phyloP scores from a whole-genome alignment of 1,139 yeast genomes.

The Pichia sp. region DNA sequence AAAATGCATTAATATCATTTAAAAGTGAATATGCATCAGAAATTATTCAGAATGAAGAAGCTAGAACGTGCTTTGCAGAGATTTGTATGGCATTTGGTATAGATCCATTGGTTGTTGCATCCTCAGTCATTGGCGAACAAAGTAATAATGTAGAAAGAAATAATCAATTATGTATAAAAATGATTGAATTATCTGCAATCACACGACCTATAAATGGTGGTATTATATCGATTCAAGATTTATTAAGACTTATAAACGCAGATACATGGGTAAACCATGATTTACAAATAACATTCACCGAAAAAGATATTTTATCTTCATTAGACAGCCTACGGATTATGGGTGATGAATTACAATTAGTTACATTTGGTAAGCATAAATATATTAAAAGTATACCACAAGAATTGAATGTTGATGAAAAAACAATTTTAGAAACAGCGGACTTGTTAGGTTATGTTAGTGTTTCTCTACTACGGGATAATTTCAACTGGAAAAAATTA shows the following conservation, averaged over 20 bases:
- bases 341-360: slow-evolving; percentile 31
- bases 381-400: slow-evolving; percentile 36
- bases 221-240: slow-evolving; percentile 57
- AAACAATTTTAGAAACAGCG: slow-evolving; percentile 64
- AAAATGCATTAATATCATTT: slow-evolving; percentile 52
- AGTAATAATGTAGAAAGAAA: slow-evolving; percentile 42
- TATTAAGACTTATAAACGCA: slow-evolving; percentile 33
- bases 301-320: slow-evolving; percentile 45
- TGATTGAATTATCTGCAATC: slow-evolving; percentile 68
- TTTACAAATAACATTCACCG: slow-evolving; percentile 26
- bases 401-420: slow-evolving; percentile 59
- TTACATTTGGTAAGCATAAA: slow-evolving; percentile 29
- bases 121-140: slow-evolving; percentile 15
- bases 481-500: slow-evolving; percentile 62
- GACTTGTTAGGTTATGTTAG: slow-evolving; percentile 65
- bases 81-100: slow-evolving; percentile 76
- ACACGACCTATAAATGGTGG: slow-evolving; percentile 79
- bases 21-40: slow-evolving; percentile 61
- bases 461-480: slow-evolving; percentile 55
- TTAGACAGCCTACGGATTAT: slow-evolving; percentile 30
- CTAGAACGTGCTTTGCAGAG: slow-evolving; percentile 63
- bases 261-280: slow-evolving; percentile 32
- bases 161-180: slow-evolving; percentile 61
- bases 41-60: slow-evolving; percentile 56
- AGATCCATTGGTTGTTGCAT: slow-evolving; percentile 61